A percentile compares a stretch with the other conserved stretches of the same genome.
phyloP scores from a whole-genome alignment of 164 flowering plant species.

The Piper betle region DNA sequence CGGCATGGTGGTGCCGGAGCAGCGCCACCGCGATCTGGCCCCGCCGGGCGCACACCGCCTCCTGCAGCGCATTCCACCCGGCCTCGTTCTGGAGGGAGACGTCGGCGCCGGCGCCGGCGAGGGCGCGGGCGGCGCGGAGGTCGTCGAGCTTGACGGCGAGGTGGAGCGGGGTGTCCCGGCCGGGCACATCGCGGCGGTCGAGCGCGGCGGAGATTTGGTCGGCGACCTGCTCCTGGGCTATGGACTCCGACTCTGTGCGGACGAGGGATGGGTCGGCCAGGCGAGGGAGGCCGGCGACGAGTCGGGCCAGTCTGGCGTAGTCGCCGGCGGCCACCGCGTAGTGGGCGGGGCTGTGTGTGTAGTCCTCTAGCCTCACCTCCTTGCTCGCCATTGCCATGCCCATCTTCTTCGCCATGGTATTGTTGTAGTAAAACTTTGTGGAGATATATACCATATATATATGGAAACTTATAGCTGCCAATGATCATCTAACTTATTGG shows the following conservation, averaged over 20 bases:
- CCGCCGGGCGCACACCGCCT: slow-evolving; percentile 42
- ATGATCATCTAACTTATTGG: no score
- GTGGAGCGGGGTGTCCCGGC: slow-evolving; percentile 76
- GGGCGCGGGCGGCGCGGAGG: slow-evolving; percentile 29
- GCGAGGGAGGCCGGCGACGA: slow-evolving; percentile 49
- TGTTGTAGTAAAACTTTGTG: no score
- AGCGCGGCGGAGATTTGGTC: slow-evolving; percentile 52
- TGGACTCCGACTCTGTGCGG: slow-evolving; percentile 60
- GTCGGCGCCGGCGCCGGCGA: slow-evolving; percentile 76
- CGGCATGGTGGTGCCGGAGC: no score
- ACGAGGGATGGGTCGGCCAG: slow-evolving; percentile 44
- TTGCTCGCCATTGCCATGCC: neutral
- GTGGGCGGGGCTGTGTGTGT: slow-evolving; percentile 63
- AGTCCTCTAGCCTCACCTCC: neutral
- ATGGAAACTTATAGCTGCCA: no score
- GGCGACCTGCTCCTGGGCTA: slow-evolving; percentile 50
- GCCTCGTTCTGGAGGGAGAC: slow-evolving; percentile 69
- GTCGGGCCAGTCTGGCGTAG: slow-evolving; percentile 42
- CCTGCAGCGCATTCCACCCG: slow-evolving; percentile 88
- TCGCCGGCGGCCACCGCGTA: slow-evolving; percentile 54
- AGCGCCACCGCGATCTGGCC: slow-evolving; percentile 27
- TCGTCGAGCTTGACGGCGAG: slow-evolving; percentile 71
- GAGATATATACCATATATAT: no score
- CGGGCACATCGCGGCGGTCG: slow-evolving; percentile 85
- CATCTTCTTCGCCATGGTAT: neutral